Percentiles rank a stretch among this genome's conserved stretches.
These are phyloP conservation scores for Fusarium sp. DNA, from an alignment of 2,329 filamentous ascomycete genomes.

Conservation along the genomic window DNA sequence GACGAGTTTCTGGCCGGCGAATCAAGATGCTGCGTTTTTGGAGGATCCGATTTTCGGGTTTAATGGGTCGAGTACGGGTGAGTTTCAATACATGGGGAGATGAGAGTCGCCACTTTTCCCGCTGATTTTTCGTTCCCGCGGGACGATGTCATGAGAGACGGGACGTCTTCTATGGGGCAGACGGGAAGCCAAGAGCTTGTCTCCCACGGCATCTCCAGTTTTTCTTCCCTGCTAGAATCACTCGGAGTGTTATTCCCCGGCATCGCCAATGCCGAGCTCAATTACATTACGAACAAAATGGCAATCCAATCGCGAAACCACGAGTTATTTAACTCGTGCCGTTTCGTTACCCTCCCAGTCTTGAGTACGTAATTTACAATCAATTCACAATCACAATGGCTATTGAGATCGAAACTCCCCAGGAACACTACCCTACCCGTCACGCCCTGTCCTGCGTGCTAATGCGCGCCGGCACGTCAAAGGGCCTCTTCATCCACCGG, in stretches of 20 bases:
- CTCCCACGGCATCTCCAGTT: slow-evolving; percentile 1
- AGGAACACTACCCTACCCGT: slow-evolving; percentile 8
- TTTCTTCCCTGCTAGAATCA: neutral
- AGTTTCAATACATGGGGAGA: slow-evolving; percentile 28
- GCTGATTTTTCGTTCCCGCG: neutral
- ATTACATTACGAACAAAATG: neutral
- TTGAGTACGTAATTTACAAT: neutral
- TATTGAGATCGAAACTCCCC: neutral
- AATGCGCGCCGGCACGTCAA: slow-evolving; percentile 71
- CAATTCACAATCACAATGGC: slow-evolving; percentile 5
- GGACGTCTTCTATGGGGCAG: neutral
- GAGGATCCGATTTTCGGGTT: slow-evolving; percentile 48
- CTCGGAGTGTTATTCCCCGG: neutral
- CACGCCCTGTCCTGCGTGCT: slow-evolving; percentile 60
- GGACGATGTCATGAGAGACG: neutral
- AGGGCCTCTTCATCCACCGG: slow-evolving; percentile 67
- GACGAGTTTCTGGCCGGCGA: slow-evolving; percentile 4
- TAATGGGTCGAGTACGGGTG: slow-evolving; percentile 45
- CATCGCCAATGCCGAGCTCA: neutral
- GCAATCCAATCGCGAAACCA: neutral
- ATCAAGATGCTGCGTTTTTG: slow-evolving; percentile 23
- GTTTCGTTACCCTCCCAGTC: neutral
- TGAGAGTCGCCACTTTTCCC: neutral
- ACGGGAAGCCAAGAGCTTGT: neutral
- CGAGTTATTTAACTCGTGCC: slow-evolving; percentile 18